Evolutionary conservation across 768 basidiomycete species (phyloP).

Genomic region (Lentinula sp.): DNA sequence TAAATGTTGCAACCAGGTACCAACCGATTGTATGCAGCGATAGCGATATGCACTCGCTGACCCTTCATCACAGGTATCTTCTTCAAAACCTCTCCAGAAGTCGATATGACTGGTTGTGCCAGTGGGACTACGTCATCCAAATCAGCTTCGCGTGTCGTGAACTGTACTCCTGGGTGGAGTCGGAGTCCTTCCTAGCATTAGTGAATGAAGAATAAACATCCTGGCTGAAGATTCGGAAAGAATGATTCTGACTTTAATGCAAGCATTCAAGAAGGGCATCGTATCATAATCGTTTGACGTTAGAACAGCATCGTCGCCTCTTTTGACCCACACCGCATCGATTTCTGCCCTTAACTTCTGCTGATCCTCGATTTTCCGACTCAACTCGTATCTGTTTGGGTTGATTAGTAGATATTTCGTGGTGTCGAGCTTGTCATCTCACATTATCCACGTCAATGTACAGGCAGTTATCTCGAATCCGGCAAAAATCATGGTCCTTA

Average conservation of each 20-base stretch:
- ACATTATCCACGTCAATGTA: conserved; percentile 51
- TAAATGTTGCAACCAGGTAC: background rate
- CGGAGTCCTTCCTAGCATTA: conserved; percentile 22
- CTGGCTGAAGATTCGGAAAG: background rate
- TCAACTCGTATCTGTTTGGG: conserved; percentile 39
- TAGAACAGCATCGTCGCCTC: conserved; percentile 9
- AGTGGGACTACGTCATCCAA: conserved; percentile 39
- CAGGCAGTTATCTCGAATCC: conserved; percentile 61
- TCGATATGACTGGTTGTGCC: conserved; percentile 26
- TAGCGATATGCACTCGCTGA: conserved; percentile 25
- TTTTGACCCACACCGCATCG: conserved; percentile 11
- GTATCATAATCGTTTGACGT: conserved; percentile 23
- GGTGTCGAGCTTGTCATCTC: background rate
- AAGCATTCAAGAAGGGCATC: conserved; percentile 22
- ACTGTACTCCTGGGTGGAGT: conserved; percentile 24
- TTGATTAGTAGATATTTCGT: background rate
- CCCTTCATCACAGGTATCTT: conserved; percentile 30
- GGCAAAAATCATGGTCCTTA: conserved; percentile 39
- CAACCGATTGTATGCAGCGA: conserved; percentile 32
- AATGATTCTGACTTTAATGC: conserved; percentile 14
- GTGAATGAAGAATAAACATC: background rate
- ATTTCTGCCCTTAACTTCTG: conserved; percentile 57
- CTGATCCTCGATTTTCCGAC: conserved; percentile 53
- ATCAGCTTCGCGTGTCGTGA: conserved; percentile 24
- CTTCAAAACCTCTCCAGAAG: conserved; percentile 23